Base-by-base conservation (phyloP, 345 rosid genomes). In the thale cress (Arabidopsis thaliana) region DNA sequence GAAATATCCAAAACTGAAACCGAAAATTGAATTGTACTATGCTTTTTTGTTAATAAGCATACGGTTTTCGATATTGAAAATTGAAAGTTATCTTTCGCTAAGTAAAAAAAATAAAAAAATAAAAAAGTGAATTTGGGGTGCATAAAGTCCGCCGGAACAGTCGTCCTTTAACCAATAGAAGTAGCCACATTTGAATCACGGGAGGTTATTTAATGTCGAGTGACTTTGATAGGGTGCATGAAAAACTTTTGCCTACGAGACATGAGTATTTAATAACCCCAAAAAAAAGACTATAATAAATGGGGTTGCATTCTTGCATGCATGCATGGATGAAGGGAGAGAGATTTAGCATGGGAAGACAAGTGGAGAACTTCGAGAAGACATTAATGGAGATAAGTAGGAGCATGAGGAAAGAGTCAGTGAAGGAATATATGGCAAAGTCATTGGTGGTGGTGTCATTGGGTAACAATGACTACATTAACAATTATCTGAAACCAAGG, bases 401-500 rank as follows among this genome's bases (percentile, higher is more conserved):
- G 61, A 62, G 32, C 32, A 28, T 62, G 52, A 53, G 66, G 48
- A 70, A 12, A 72, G 71, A 71, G 16, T 71, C 81, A 6, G 46
- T 78, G 7, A 28, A 62, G 2, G 71, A 74, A 33, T 68, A 82
- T 48, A 63, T 87, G 70, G 76, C 79, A 52, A 80, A 84, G 80
- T 91, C 90, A 46, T 76, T 93, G 44, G 91, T 88, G 3, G 83
- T 88, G 8, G 84, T 91, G 71, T 79, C 78, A 42, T 38, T 86
- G 24, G 97, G 97, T 2, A 89, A 85, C 83, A 93, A 89, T 80
- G 98, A 93, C 84, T 90, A 93, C 80, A 83, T 89, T 67, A 84
- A 91, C 73, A 91, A 89, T 59, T 93, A 87, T 72, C 87, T 91
- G 51, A 71, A 84, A 84, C 92, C 97, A 41, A 46, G 79, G 1